Evolutionary conservation across 75 land plant species (phyloP).

Genomic region (Pseudotsuga menziesii): DNA sequence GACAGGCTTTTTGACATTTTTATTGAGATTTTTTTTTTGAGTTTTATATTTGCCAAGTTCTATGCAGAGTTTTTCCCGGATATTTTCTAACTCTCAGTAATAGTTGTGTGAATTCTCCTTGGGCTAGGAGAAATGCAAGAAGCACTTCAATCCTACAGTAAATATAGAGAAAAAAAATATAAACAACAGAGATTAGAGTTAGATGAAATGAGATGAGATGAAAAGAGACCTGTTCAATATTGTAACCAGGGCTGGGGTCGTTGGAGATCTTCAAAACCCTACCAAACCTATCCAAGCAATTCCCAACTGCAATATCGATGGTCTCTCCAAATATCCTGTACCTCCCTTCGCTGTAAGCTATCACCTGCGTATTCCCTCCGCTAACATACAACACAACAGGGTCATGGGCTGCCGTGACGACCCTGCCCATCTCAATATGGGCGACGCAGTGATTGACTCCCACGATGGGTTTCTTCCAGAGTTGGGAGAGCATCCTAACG

Average conservation of each 20-base stretch:
- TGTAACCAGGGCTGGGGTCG: constrained; percentile 90
- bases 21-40: no score
- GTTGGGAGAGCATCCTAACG: constrained; percentile 52
- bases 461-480: constrained; percentile 86
- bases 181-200: neutral
- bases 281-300: constrained; percentile 87
- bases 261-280: constrained; percentile 80
- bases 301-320: constrained; percentile 89
- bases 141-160: neutral
- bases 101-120: no score
- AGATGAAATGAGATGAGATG: neutral
- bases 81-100: no score
- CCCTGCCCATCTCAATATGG: constrained; percentile 90
- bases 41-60: no score
- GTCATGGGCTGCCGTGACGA: constrained; percentile 79
- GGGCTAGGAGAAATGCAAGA: neutral
- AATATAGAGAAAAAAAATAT: neutral
- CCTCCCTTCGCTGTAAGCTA: constrained; percentile 84
- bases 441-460: constrained; percentile 94
- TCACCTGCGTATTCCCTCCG: constrained; percentile 92
- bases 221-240: constrained; percentile 74
- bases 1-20: no score
- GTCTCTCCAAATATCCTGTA: constrained; percentile 92
- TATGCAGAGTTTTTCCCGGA: no score
- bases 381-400: constrained; percentile 92